phyloP scores from a whole-genome alignment of 1,284 basidiomycete genomes.

The Cutaneotrichosporon sp. region DNA sequence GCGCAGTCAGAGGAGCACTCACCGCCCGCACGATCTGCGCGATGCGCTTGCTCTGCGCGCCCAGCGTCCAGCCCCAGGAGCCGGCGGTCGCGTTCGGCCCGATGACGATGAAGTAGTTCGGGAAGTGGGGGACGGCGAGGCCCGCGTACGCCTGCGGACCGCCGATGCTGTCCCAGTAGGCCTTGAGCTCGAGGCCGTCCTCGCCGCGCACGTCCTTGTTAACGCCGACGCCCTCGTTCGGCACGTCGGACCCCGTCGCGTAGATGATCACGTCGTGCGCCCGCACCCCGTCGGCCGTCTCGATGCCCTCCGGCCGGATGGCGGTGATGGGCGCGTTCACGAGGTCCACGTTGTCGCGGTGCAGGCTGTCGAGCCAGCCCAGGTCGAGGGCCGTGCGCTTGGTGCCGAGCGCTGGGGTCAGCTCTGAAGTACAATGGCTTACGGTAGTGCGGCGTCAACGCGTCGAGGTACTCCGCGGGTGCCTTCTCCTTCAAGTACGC shows the following conservation, averaged over 20 bases:
- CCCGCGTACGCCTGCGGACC: slow-evolving; percentile 38
- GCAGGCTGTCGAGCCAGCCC: slow-evolving; percentile 19
- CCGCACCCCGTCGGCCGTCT: slow-evolving; percentile 23
- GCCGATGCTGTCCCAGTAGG: slow-evolving; percentile 27
- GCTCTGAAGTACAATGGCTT: neutral
- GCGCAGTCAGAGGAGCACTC: no score
- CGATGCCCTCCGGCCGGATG: slow-evolving; percentile 9
- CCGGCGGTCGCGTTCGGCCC: slow-evolving; percentile 30
- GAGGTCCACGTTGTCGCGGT: slow-evolving; percentile 20
- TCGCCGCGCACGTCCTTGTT: slow-evolving; percentile 34
- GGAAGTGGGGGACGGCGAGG: slow-evolving; percentile 30
- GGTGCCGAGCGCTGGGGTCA: slow-evolving; percentile 14
- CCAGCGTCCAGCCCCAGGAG: slow-evolving; percentile 31
- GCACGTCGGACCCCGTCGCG: slow-evolving; percentile 35
- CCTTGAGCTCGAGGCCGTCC: slow-evolving; percentile 27
- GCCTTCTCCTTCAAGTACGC: slow-evolving; percentile 15
- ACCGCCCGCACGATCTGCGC: slow-evolving; percentile 19
- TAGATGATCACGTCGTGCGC: slow-evolving; percentile 24
- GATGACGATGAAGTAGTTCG: slow-evolving; percentile 32
- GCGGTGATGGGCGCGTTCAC: slow-evolving; percentile 3
- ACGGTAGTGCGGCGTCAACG: slow-evolving; percentile 16
- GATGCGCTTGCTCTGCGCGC: slow-evolving; percentile 20
- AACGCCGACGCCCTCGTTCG: slow-evolving; percentile 34
- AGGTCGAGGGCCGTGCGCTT: slow-evolving; percentile 19
- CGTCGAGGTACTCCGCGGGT: slow-evolving; percentile 16